Evolutionary conservation across 148 eudicot genomes (phyloP), one percentile per base, ranked within the genome.

Genomic region (Amaranthus palmeri): DNA sequence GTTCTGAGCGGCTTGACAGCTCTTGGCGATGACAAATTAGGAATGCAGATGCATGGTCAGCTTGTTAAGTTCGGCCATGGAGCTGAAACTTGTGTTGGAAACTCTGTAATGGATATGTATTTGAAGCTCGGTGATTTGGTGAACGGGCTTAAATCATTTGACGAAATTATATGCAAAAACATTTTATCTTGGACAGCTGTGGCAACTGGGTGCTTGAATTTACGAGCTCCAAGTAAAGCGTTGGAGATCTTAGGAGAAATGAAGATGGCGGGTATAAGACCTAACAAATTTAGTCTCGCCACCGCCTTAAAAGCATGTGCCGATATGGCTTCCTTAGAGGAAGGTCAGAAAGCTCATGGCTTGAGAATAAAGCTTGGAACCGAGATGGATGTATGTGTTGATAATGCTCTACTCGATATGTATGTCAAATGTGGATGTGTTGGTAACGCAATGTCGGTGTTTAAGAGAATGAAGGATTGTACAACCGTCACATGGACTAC

Each of bases 391-490:
- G 14, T 81, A n/a, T 85, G 87, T 18, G 88, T 83, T 6, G 86
- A 88, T 42, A 91, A 88, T 74, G 88, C 93, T 53, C 44, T 88
- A 70, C 72, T 91, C 60, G 91, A 88, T 71, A 84, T 88, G 96
- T 91, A 91, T 46, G 85, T 81, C 53, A 91, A 86, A 84, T 88
- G 93, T 61, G 96, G 96, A 36, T 73, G 66, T 59, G 76, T 81
- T 84, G 77, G 75, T 52, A 63, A 76, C 8, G 91, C 91, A 59
- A 50, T 78, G 64, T 55, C 53, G 42, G 81, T 85, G 58, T 90
- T 88, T 59, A 54, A 18, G 17, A 70, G 82, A 43, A 88, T 88
- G 86, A 63, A 78, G 8, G 86, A 80, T 41, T 79, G 70, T 12
- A 75, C 88, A 9, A 80, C 84, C 8, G 82, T 86, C 46, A 83